Evolutionary conservation across 2,329 filamentous ascomycete genomes (phyloP).

Genomic region (Trichophyton simii): DNA sequence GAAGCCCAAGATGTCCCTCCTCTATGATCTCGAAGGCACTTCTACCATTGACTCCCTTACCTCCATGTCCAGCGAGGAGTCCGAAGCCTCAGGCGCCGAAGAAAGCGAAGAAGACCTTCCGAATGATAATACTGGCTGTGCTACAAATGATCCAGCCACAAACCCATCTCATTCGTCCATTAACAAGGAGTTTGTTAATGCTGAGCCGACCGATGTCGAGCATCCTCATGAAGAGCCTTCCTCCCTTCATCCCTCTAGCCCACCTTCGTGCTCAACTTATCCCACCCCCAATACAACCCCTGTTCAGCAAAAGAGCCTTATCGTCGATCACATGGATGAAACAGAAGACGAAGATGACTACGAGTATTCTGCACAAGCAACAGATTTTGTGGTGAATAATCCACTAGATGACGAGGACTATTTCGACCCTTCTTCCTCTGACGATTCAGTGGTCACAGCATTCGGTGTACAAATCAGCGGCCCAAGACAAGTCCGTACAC

Average conservation of each 20-base stretch:
- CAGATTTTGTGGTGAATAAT: neutral
- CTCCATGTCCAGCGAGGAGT: neutral
- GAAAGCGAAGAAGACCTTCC: neutral
- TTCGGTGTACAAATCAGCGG: neutral
- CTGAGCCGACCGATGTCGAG: neutral
- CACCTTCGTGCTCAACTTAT: neutral
- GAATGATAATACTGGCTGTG: neutral
- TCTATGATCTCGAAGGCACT: neutral
- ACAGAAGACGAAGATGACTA: neutral
- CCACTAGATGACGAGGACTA: neutral
- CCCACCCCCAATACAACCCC: neutral
- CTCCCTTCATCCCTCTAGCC: neutral
- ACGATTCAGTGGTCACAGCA: neutral
- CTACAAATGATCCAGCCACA: neutral
- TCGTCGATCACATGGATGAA: neutral
- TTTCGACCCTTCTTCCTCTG: neutral
- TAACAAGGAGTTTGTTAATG: neutral
- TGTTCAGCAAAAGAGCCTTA: neutral
- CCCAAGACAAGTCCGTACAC: neutral
- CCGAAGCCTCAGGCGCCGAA: neutral
- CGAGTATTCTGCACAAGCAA: neutral
- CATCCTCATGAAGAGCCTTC: neutral
- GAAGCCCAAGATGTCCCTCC: slow-evolving; percentile 11
- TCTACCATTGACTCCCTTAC: neutral
- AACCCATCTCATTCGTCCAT: neutral